Conservation (phyloP, 2,329 filamentous ascomycete species). For the Sporothrix schenckii region DNA sequence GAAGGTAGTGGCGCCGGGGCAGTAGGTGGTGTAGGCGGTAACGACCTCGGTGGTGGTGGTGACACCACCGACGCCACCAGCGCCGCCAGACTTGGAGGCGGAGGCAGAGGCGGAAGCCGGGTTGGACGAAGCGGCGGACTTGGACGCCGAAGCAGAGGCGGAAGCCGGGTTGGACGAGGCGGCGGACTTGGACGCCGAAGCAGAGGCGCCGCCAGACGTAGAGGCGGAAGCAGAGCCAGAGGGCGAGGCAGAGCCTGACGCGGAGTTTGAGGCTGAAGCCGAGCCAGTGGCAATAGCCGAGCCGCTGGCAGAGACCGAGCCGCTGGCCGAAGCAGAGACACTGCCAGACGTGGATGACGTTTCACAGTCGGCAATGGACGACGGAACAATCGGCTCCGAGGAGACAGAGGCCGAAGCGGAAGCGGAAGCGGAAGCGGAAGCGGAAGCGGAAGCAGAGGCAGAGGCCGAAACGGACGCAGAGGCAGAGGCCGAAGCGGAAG, state of each 20-base stretch:
- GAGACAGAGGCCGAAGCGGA: background rate
- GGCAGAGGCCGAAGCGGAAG: background rate
- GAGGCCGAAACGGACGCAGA: too few species aligned
- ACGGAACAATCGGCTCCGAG: background rate
- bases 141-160: background rate
- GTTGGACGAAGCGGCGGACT: background rate
- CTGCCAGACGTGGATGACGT: background rate
- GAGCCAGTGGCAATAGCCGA: background rate
- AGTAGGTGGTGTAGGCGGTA: slow-evolving; percentile 31
- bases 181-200: background rate
- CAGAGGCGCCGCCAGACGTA: background rate
- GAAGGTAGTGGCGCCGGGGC: slow-evolving; percentile 27
- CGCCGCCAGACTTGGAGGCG: background rate
- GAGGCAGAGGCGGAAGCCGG: background rate
- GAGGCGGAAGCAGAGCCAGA: background rate
- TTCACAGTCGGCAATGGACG: background rate
- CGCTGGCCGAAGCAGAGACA: background rate
- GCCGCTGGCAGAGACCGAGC: too few species aligned
- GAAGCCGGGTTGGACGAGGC: background rate
- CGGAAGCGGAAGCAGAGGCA: background rate
- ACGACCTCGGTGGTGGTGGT: slow-evolving; percentile 30
- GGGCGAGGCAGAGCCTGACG: background rate
- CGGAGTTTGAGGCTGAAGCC: background rate
- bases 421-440: background rate
- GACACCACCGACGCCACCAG: background rate